Conservation (phyloP, 305 asterid species). For the Fraxinus sp. region DNA sequence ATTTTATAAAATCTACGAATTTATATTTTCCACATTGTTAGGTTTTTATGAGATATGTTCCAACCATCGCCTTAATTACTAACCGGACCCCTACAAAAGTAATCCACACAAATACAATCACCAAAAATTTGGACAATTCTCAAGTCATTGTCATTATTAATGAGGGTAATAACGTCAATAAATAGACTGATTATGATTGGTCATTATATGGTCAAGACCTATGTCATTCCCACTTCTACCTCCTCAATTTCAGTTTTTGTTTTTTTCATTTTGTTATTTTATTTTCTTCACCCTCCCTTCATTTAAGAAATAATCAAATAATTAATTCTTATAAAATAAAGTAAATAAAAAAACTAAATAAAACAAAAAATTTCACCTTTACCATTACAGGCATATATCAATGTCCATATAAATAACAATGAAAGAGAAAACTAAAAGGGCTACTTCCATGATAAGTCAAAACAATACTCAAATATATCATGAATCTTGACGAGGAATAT, state of each 20-base stretch:
- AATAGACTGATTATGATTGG: slow-evolving; percentile 20
- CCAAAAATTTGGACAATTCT: background rate
- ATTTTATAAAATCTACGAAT: background rate
- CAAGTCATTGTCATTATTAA: slow-evolving; percentile 24
- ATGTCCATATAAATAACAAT: background rate
- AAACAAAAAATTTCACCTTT: background rate
- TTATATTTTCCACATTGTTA: background rate
- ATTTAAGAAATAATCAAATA: background rate
- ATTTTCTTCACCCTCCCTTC: background rate
- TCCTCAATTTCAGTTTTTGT: background rate
- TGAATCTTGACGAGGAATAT: background rate
- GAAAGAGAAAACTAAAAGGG: background rate
- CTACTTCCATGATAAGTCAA: background rate
- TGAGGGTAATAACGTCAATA: slow-evolving; percentile 23
- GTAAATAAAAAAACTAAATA: background rate
- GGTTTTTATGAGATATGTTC: background rate
- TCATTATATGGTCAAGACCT: slow-evolving; percentile 25
- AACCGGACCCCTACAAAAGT: background rate
- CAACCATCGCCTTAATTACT: background rate
- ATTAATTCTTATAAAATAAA: background rate
- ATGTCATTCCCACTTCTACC: background rate
- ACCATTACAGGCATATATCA: background rate
- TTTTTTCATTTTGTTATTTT: no score
- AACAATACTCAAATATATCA: background rate
- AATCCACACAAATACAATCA: background rate